phyloP scores from a whole-genome alignment of 768 basidiomycete genomes.

The Suillus subluteus region DNA sequence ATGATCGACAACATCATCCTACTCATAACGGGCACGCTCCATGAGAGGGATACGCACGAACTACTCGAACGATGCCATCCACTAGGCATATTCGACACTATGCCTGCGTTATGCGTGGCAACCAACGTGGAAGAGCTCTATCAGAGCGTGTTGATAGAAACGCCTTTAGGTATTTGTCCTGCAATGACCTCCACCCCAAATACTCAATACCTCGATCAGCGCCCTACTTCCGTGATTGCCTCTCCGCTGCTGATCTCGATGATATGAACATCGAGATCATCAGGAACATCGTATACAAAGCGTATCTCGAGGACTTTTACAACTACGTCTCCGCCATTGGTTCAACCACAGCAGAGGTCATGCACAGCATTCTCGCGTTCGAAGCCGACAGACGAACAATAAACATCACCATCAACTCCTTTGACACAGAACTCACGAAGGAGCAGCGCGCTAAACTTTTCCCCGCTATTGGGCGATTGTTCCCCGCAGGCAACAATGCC shows the following conservation, averaged over 20 bases:
- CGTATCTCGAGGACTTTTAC: slow-evolving; percentile 98
- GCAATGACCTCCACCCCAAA: slow-evolving; percentile 4
- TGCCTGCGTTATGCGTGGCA: slow-evolving; percentile 98
- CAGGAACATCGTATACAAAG: slow-evolving; percentile 98
- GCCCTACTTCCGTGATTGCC: slow-evolving; percentile 95
- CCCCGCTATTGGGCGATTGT: slow-evolving; percentile 91
- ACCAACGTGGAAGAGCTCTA: slow-evolving; percentile 99
- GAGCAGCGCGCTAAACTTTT: slow-evolving; percentile 94
- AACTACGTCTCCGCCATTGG: slow-evolving; percentile 78
- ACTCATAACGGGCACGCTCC: slow-evolving; percentile 94
- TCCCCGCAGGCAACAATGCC: slow-evolving; percentile 93
- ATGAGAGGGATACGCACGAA: slow-evolving; percentile 97
- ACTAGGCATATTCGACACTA: slow-evolving; percentile 94
- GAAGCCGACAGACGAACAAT: slow-evolving; percentile 97
- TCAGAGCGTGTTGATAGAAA: slow-evolving; percentile 96
- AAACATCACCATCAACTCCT: slow-evolving; percentile 99
- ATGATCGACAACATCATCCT: slow-evolving; percentile 99
- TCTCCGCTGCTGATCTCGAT: slow-evolving; percentile 94
- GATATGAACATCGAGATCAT: slow-evolving; percentile 99
- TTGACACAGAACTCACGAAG: slow-evolving; percentile 92
- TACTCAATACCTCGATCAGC: slow-evolving; percentile 44
- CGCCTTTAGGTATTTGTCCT: slow-evolving; percentile 81
- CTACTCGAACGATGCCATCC: slow-evolving; percentile 96
- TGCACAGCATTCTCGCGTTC: slow-evolving; percentile 90
- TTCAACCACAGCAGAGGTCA: slow-evolving; percentile 86